A percentile compares a stretch with the other conserved stretches of the same genome.
These are phyloP conservation scores for Malus sylvestris DNA, from an alignment of 306 rosid genomes.

Conservation along the genomic window DNA sequence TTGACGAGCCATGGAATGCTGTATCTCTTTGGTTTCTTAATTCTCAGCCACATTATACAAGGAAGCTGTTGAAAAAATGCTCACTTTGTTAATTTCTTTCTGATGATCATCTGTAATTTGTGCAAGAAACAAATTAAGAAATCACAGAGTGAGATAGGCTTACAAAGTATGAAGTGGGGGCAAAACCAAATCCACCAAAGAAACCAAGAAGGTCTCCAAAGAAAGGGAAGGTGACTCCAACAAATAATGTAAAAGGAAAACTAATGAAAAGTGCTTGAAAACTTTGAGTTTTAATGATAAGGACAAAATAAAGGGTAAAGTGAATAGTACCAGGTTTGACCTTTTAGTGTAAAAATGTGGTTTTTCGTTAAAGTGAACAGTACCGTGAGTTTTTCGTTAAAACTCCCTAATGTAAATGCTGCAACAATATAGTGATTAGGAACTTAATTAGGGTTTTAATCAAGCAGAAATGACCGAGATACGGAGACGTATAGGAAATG, in stretches of 20 bases:
- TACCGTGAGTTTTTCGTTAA: no score
- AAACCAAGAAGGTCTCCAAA: conserved; percentile 95
- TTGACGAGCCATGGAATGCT: conserved; percentile 78
- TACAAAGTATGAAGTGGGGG: conserved; percentile 83
- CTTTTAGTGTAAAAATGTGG: no score
- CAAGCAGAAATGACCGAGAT: not conserved
- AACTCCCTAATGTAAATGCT: conserved; percentile 69
- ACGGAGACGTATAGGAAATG: not conserved
- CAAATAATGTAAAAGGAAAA: conserved; percentile 48
- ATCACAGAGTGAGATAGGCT: conserved; percentile 1
- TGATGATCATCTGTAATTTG: not conserved
- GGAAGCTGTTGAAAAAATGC: conserved; percentile 57
- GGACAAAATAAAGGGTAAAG: no score
- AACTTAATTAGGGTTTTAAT: not conserved
- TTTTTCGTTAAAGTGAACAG: no score
- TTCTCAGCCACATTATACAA: conserved; percentile 76
- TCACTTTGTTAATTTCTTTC: not conserved
- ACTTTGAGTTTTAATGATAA: no score
- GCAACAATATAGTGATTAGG: conserved; percentile 5
- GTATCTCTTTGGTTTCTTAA: conserved; percentile 82
- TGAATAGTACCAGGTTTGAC: no score
- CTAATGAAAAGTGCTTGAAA: no score
- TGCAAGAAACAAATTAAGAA: not conserved
- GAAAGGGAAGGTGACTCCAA: conserved; percentile 85
- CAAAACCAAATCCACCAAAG: conserved; percentile 94